A percentile compares a stretch with the other conserved stretches of the same genome.
These are phyloP conservation scores for Cordyceps javanica DNA, from an alignment of 2,329 filamentous ascomycete species.

Conservation along the genomic window DNA sequence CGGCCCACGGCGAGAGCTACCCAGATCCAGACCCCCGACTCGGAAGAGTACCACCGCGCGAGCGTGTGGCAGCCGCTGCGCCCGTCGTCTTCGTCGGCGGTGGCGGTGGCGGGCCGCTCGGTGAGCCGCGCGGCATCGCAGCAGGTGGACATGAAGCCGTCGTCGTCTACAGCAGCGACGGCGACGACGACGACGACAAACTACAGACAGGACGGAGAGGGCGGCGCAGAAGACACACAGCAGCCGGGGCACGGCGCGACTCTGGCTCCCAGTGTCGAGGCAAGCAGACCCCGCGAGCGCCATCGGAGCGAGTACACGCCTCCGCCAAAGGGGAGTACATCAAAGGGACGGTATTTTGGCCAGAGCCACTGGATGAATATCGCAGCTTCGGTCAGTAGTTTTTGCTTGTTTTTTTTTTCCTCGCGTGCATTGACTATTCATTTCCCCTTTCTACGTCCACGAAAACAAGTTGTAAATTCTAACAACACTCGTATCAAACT, in stretches of 20 bases:
- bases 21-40: background rate
- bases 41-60: background rate
- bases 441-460: no score
- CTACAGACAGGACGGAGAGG: background rate
- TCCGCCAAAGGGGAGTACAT: conserved; percentile 29
- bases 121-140: background rate
- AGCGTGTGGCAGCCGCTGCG: background rate
- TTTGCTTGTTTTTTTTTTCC: background rate
- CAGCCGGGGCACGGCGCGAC: no score
- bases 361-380: conserved; percentile 47
- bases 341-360: conserved; percentile 40
- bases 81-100: no score
- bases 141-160: background rate
- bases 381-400: conserved; percentile 30
- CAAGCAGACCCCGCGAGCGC: background rate
- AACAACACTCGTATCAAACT: no score
- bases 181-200: no score
- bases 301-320: conserved; percentile 1
- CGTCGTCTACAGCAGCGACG: background rate
- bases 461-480: no score
- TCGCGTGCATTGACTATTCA: background rate
- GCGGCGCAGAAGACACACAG: no score
- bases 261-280: background rate
- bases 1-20: background rate
- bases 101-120: background rate